Conservation (phyloP, 495 filamentous ascomycete species). For the Geoglossum glabrum region DNA sequence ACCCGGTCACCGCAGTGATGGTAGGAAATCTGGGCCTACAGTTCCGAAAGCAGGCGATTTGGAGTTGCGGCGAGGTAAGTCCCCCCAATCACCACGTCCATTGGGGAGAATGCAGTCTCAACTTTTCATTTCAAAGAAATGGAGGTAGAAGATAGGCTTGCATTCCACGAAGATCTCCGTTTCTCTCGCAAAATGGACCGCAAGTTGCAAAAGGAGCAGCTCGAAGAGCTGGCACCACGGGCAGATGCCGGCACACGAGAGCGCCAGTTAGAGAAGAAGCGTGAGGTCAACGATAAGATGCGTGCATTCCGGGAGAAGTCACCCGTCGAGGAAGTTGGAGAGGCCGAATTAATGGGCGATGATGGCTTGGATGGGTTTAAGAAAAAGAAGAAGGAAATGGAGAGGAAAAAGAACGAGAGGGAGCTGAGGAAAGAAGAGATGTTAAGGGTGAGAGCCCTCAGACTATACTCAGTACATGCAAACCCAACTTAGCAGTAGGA, state of each 20-base stretch:
- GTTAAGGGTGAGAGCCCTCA: constrained; percentile 19
- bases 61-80: constrained; percentile 39
- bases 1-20: constrained; percentile 21
- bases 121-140: neutral
- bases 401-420: constrained; percentile 42
- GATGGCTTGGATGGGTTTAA: constrained; percentile 36
- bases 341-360: constrained; percentile 37
- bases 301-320: constrained; percentile 37
- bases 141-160: constrained; percentile 28
- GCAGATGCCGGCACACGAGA: constrained; percentile 74
- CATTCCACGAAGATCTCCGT: constrained; percentile 32
- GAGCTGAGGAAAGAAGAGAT: constrained; percentile 46
- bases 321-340: constrained; percentile 31
- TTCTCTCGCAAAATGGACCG: constrained; percentile 41
- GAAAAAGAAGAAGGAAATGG: constrained; percentile 28
- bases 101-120: neutral
- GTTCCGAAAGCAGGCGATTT: constrained; percentile 63
- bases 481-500: neutral
- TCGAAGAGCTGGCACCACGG: constrained; percentile 67
- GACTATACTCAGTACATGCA: neutral
- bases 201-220: constrained; percentile 32
- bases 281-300: constrained; percentile 34
- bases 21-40: constrained; percentile 36
- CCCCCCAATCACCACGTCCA: neutral
- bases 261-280: constrained; percentile 67